Base-by-base conservation (phyloP, 495 filamentous ascomycete species). In the Barbatosphaeria neglecta region DNA sequence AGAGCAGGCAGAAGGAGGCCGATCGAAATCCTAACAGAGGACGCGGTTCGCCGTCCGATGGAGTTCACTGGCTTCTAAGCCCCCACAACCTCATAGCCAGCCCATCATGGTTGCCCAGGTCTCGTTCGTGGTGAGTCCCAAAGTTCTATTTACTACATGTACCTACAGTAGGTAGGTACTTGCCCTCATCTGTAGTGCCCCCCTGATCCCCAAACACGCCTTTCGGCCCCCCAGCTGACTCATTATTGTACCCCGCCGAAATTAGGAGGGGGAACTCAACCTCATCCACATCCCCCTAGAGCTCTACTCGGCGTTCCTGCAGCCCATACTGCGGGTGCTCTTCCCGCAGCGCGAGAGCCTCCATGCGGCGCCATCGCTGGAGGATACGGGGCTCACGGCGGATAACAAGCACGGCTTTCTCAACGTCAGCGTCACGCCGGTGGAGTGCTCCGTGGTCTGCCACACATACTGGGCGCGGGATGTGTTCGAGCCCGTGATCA, bases 371-470 rank as follows among this genome's bases (percentile, higher is more conserved):
- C 46, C 20, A 20, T 46, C 58, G 28, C 49, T 56, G 7, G 58
- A 65, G 38, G 55, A 44, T 10, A 53, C 61, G 56, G 67, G 65
- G 5, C 61, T 63, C 33, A 66, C 63, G 22, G 25, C 53, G 24
- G 64, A 72, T 54, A 69, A 70, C 53, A 75, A 73, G 49, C 82
- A 87, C 56, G 81, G 82, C 33, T 98, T 98, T 62, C 72, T 94
- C 50, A 97, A 98, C 61, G 81, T 98, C 55, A 90, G 85, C 35
- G 75, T 98, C 53, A 97, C 90, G 0, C 87, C 90, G 0, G 77
- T 92, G 23, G 92, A 96, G 63, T 95, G 90, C 68, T 95, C 88
- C 4, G 75, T 98, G 35, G 88, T 92, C 42, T 97, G 92, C 64
- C 81, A 87, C 25, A 76, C 75, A 48, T 70, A 73, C 28, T 80